Evolutionary conservation across 768 basidiomycete genomes (phyloP), one percentile per base, ranked within the genome.

Genomic region (Suillus cothurnatus): DNA sequence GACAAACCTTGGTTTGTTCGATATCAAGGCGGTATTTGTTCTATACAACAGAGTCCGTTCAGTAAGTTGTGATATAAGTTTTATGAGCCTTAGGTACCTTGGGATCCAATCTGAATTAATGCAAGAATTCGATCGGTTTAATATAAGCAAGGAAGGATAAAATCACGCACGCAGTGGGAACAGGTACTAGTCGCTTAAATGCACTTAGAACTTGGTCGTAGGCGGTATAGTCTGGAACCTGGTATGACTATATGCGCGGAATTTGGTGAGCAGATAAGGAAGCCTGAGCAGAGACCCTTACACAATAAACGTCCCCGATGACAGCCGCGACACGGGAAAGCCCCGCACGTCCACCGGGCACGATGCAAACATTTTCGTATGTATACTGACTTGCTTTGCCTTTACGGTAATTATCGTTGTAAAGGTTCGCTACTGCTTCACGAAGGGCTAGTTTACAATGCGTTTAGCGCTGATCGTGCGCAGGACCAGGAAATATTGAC

Each of bases 271-370:
- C 9, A 36, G 55, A 57, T 55, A 66, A 60, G 28, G 63, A 19
- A 4, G 21, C 6, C 1, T 14, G 28, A 39, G 5, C 28, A 6
- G 19, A 0, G 26, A 59, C 6, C 71, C 83, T 66, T 69, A 91
- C 93, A 49, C 88, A 90, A 69, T 93, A 94, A 61, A 95, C 93
- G 73, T 95, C 93, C 50, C 93, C 89, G 64, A 98, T 86, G 59
- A 98, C 95, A 19, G 96, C 93, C 17, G 95, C 95, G 28, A 98
- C 85, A 66, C 96, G 89, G 34, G 93, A 92, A 67, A 98, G 83
- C 14, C 95, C 95, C 3, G 95, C 84, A 62, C 94, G 89, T 19
- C 96, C 96, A 52, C 96, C 96, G 15, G 96, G 96, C 0, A 97
- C 95, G 70, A 98, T 97, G 71, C 93, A 95, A 15, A 94, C 90